Percentiles rank a stretch among this genome's conserved stretches.
Evolutionary conservation across 306 rosid genomes (phyloP).

Genomic region (Erythrophleum fordii): DNA sequence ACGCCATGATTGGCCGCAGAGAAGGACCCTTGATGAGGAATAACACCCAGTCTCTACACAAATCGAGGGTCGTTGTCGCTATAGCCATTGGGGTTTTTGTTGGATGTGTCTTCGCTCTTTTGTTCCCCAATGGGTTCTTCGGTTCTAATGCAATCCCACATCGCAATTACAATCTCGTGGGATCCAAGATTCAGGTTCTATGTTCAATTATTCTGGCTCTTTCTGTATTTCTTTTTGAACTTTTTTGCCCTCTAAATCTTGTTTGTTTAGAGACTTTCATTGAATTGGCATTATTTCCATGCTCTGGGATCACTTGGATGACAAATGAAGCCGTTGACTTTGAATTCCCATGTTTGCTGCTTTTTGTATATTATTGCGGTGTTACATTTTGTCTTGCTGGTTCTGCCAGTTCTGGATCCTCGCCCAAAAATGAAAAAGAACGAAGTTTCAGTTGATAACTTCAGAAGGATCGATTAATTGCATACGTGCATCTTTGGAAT

Average conservation of each 20-base stretch:
- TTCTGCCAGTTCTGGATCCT: conserved; percentile 1
- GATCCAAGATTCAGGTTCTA: conserved; percentile 67
- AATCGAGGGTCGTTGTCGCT: conserved; percentile 58
- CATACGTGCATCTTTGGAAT: neutral
- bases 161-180: conserved; percentile 39
- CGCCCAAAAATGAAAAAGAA: neutral
- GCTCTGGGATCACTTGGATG: conserved; percentile 7
- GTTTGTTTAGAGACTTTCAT: conserved; percentile 5
- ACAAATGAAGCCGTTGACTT: conserved; percentile 36
- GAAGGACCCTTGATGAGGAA: conserved; percentile 73
- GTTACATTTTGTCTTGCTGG: conserved; percentile 34
- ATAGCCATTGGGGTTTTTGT: conserved; percentile 66
- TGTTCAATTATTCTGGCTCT: conserved; percentile 22
- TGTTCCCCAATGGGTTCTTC: conserved; percentile 70
- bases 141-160: conserved; percentile 36
- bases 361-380: neutral
- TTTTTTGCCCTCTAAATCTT: conserved; percentile 18
- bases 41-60: conserved; percentile 46
- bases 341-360: conserved; percentile 2
- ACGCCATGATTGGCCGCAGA: conserved; percentile 66
- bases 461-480: conserved; percentile 1
- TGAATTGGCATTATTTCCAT: neutral
- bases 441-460: conserved; percentile 1
- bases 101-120: conserved; percentile 71
- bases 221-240: neutral